These are phyloP conservation scores for Termitomyces sp. DNA, from an alignment of 768 basidiomycete genomes.

Conservation along the genomic window DNA sequence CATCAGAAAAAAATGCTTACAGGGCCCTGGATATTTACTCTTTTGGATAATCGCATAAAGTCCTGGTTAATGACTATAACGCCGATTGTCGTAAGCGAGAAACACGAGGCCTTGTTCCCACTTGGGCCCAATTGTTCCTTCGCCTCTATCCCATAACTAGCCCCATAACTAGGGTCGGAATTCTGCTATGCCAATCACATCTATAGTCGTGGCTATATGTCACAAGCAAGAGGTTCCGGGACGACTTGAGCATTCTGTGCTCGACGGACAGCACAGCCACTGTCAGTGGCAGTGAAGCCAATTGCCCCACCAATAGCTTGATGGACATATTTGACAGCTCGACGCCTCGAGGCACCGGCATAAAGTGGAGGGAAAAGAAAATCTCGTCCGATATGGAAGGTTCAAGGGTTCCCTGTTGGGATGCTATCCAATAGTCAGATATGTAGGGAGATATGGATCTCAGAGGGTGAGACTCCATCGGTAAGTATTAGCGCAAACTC, in stretches of 20 bases:
- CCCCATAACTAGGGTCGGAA: neutral
- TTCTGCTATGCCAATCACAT: neutral
- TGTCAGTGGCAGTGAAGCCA: neutral
- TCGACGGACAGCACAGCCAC: neutral
- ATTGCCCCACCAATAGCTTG: neutral
- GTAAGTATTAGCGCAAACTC: neutral
- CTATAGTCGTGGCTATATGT: neutral
- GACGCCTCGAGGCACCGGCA: constrained; percentile 8
- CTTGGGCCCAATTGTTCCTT: neutral
- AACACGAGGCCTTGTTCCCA: constrained; percentile 8
- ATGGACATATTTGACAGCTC: neutral
- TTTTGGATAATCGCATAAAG: constrained; percentile 16
- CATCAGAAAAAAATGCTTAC: constrained; percentile 17
- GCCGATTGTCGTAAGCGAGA: constrained; percentile 17
- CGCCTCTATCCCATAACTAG: neutral
- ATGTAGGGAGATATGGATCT: neutral
- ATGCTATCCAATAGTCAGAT: neutral
- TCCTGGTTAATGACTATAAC: constrained; percentile 12
- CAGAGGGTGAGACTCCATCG: neutral
- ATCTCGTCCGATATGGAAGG: constrained; percentile 10
- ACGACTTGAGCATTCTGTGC: neutral
- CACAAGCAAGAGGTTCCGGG: neutral
- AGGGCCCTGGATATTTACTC: constrained; percentile 16
- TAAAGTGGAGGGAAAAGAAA: neutral
- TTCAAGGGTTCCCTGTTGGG: constrained; percentile 8